Evolutionary conservation across 371 early-diverging fungal species (phyloP), one percentile per base, ranked within the genome.

Genomic region (Rhizopus sp.): DNA sequence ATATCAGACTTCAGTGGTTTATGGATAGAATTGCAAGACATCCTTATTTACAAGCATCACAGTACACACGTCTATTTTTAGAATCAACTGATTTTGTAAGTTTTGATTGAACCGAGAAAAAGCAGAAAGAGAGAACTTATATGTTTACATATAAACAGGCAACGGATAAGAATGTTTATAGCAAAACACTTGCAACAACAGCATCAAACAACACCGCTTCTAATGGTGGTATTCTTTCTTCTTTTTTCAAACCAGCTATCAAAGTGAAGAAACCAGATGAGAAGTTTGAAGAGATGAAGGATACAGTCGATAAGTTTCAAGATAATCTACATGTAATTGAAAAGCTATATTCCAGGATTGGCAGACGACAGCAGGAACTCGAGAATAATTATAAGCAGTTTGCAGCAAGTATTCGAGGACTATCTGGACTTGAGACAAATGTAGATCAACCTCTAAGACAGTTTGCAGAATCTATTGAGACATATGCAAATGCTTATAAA

Each of bases 231-330:
- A 92, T 47, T 84, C 84, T 92, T 44, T 94, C 94, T 66, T 85
- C 81, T 7, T 65, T 97, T 42, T 62, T 96, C 41, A 95, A 92
- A 59, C 86, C 93, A 2, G 90, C 93, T 63, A 73, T 87, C 48
- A 95, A 91, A 77, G 85, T 95, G 46, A 90, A 89, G 62, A 88
- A 90, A 55, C 93, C 90, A 2, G 96, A 97, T 59, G 88, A 92
- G 57, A 80, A 85, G 55, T 97, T 95, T 70, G 68, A 86, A 13
- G 85, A 87, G 37, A 91, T 93, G 82, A 77, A 85, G 47, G 93
- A 93, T 32, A 77, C 73, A 29, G 73, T 95, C 5, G 89, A 88
- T 15, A 91, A 91, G 61, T 81, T 95, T 49, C 90, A 92, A 57
- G 91, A 93, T 53, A 92, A 94, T 68, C 63, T 97, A 35, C 71